Percentiles rank a stretch among this genome's conserved stretches.
These are phyloP conservation scores for Trichosphaerium sp. DNA, from an alignment of 78 protist species.

Conservation along the genomic window DNA sequence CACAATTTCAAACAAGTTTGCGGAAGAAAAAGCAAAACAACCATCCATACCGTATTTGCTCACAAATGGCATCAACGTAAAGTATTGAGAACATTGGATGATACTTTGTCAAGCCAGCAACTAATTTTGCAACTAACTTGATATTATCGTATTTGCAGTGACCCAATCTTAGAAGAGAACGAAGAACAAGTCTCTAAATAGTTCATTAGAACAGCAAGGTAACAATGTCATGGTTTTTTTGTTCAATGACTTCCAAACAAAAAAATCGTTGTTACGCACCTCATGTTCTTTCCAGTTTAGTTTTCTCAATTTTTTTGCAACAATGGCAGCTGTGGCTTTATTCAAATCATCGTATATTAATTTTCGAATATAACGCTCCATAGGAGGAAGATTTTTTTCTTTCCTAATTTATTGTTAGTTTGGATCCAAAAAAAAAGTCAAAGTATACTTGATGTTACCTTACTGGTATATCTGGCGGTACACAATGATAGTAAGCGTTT, in stretches of 20 bases:
- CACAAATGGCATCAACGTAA: slow-evolving; percentile 16
- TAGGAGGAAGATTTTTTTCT: background rate
- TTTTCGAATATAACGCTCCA: background rate
- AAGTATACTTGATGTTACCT: background rate
- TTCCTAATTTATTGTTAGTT: background rate
- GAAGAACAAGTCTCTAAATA: background rate
- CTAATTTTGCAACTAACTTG: slow-evolving; percentile 37
- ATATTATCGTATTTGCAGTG: slow-evolving; percentile 32
- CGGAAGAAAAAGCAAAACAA: background rate
- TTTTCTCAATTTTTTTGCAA: slow-evolving; percentile 16
- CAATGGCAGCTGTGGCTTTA: background rate
- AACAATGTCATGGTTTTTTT: background rate
- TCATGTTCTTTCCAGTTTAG: slow-evolving; percentile 24
- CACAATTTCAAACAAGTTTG: slow-evolving; percentile 13
- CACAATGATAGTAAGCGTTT: slow-evolving; percentile 16
- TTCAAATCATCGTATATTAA: background rate
- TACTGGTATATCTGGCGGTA: slow-evolving; percentile 11
- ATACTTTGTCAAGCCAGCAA: slow-evolving; percentile 23
- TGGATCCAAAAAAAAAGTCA: background rate
- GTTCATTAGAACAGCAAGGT: background rate
- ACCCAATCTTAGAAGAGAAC: slow-evolving; percentile 16
- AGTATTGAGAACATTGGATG: slow-evolving; percentile 2
- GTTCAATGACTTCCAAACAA: background rate
- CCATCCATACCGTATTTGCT: slow-evolving; percentile 12
- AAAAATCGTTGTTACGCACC: background rate